Evolutionary conservation across 1,284 basidiomycete genomes (phyloP), one percentile per base, ranked within the genome.

Genomic region (Puccinia novopanici): DNA sequence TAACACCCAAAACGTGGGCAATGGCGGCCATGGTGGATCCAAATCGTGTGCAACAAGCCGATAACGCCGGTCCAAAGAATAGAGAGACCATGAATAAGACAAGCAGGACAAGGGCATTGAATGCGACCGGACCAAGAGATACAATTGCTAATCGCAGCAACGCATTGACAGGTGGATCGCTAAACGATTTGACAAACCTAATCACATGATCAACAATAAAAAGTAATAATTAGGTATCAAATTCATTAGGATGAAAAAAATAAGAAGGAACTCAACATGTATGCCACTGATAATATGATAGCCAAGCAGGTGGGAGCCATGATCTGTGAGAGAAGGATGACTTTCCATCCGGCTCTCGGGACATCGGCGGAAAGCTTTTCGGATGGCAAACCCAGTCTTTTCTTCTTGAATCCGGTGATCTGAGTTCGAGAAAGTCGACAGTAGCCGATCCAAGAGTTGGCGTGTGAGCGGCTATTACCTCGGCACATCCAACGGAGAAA

Each of bases 391-490:
- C 95, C 95, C 0, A 98, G 89, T 84, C 91, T 91, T 89, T 98
- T 96, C 88, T 93, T 93, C 90, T 97, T 98, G 90, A 94, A 97
- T 52, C 95, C 95, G 63, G 95, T 98, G 85, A 98, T 95, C 89
- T 94, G 92, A 13, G 95, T 98, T 81, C 95, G 90, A 48, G 93
- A 94, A 79, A 98, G 88, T 81, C 95, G 92, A 86, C 95, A 98
- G 87, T 97, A 98, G 0, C 95, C 95, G 82, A 97, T 95, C 95
- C 95, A 98, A 5, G 94, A 96, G 87, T 96, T 98, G 85, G 90
- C 92, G 87, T 97, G 95, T 9, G 82, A 82, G 24, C 82, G 76
- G 73, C 94, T 96, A 87, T 98, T 98, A 81, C 95, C 95, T 82
- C 95, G 91, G 74, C 91, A 95, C 94, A 98, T 97, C 95, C 95